These are phyloP conservation scores for Thalia dealbata DNA, from an alignment of 176 grass and related monocot genomes.

Conservation along the genomic window DNA sequence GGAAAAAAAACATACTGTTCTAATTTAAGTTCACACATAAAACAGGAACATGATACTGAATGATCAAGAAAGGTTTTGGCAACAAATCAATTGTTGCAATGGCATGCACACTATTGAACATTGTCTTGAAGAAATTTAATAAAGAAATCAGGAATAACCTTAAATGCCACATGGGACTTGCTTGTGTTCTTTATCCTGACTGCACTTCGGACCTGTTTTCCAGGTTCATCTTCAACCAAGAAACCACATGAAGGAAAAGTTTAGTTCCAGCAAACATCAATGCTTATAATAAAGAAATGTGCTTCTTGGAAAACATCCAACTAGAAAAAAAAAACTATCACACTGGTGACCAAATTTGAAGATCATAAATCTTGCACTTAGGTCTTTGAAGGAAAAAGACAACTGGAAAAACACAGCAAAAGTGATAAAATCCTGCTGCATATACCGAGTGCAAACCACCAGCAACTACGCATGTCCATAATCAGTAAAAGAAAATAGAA, in stretches of 20 bases:
- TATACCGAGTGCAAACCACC: not conserved
- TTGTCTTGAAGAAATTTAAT: not conserved
- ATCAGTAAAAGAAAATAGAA: not conserved
- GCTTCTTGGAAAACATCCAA: not conserved
- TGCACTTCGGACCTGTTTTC: constrained; percentile 83
- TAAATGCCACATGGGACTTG: constrained; percentile 92
- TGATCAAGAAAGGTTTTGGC: not conserved
- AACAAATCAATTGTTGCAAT: not conserved
- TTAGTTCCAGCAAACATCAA: not conserved
- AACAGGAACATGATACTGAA: not conserved
- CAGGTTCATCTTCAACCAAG: constrained; percentile 73
- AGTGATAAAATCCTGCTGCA: too few species aligned
- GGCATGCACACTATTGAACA: not conserved
- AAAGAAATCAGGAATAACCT: constrained; percentile 30
- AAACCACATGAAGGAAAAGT: not conserved
- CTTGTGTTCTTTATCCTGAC: constrained; percentile 96
- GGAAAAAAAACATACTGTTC: constrained; percentile 21
- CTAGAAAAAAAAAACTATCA: not conserved
- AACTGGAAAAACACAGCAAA: not conserved
- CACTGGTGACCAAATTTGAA: not conserved
- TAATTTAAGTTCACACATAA: not conserved
- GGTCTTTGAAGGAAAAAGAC: not conserved
- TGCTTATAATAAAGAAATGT: not conserved
- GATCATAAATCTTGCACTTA: not conserved
- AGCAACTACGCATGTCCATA: not conserved